Evolutionary conservation across 2,329 filamentous ascomycete species (phyloP), one percentile per base, ranked within the genome.

Genomic region (Sporothrix inflata): DNA sequence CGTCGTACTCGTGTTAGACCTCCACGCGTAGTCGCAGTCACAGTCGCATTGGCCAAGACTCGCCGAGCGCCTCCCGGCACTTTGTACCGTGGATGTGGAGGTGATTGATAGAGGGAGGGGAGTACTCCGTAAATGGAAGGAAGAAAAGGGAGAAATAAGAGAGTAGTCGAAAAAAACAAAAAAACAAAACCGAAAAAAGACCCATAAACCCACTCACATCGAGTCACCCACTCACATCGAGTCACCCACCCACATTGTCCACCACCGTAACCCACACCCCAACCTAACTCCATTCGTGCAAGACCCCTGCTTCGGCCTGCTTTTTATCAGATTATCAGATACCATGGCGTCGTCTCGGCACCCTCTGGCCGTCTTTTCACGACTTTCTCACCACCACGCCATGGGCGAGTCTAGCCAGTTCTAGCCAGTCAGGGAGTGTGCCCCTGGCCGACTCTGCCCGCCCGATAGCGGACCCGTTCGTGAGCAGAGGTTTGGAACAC

Each of bases 291-390:
- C 16, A 21, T 61, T 61, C n/a, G 55, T 40, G 16, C 55, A 65
- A 19, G 60, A 24, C 11, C 21, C n/a, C 60, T 45, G 60, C 38
- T 4, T 9, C 19, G 30, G 21, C n/a, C 21, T 14, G 21, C 11
- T 3, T 65, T 27, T 45, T 65, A 65, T 65, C 60, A 65, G 38
- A 65, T 45, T 42, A 45, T 45, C 60, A 65, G 60, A 45, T 19
- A 27, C 11, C 40, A 12, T 65, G 60, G 40, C 60, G 38, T 5
- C 7, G 12, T 21, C 21, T 45, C 8, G 40, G 38, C 30, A 3
- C 30, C 6, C 30, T 34, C 30, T 34, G 30, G 30, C 30, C 30
- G 30, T 34, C 30, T 34, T 34, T 34, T 34, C 30, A 34, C 30
- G 6, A 34, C 30, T 30, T 53, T 55, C 51, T 55, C 51, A 55